phyloP scores from a whole-genome alignment of 192 early-diverging fungal genomes.

The Oehlia diaphana region DNA sequence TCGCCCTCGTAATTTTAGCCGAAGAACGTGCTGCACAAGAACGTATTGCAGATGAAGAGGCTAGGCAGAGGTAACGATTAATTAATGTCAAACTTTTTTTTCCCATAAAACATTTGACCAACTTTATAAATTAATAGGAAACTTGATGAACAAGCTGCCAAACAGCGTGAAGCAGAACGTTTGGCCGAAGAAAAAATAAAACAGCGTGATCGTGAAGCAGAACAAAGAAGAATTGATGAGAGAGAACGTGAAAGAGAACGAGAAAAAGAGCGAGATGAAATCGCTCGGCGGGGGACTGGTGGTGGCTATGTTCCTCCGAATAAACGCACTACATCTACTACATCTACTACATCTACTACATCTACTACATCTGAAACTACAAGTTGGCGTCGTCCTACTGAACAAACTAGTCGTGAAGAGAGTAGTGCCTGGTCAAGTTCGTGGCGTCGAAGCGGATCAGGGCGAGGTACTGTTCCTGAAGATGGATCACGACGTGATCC shows the following conservation, averaged over 20 bases:
- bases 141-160: conserved; percentile 52
- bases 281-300: conserved; percentile 4
- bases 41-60: conserved; percentile 40
- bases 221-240: conserved; percentile 34
- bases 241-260: too few relatives aligned
- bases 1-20: conserved; percentile 21
- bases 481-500: background rate
- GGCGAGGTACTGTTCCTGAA: background rate
- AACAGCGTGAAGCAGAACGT: conserved; percentile 49
- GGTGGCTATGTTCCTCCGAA: conserved; percentile 36
- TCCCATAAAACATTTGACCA: conserved; percentile 24
- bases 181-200: conserved; percentile 46
- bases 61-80: conserved; percentile 13
- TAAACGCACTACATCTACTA: conserved; percentile 3
- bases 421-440: background rate
- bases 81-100: conserved; percentile 20
- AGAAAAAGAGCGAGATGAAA: conserved; percentile 30
- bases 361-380: conserved; percentile 6
- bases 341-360: background rate
- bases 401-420: background rate
- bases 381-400: conserved; percentile 13
- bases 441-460: conserved; percentile 1
- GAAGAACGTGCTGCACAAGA: conserved; percentile 53
- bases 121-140: conserved; percentile 30
- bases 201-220: conserved; percentile 31